Conservation (phyloP, 208 protist genomes). For the Strigomonas culicis region DNA sequence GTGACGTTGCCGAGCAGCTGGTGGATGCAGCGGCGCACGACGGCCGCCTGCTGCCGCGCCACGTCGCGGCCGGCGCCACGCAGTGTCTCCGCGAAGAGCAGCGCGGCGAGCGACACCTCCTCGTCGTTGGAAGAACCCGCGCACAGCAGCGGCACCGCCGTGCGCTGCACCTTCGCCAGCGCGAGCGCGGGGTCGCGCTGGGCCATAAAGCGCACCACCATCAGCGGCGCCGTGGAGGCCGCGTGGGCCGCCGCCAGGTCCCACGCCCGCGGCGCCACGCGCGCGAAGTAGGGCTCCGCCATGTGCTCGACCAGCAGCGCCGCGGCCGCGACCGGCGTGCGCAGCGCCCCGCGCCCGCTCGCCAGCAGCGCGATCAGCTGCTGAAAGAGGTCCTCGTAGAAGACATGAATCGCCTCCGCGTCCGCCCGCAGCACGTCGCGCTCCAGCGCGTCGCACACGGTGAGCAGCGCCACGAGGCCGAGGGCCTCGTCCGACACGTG, state of each 20-base stretch:
- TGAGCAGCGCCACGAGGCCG: constrained; percentile 7
- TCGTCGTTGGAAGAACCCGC: constrained; percentile 14
- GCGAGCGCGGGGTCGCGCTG: constrained; percentile 25
- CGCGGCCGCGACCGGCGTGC: neutral
- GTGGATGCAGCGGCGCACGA: constrained; percentile 11
- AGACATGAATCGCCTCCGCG: neutral
- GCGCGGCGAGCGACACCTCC: constrained; percentile 40
- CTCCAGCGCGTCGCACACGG: constrained; percentile 10
- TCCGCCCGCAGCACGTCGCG: neutral
- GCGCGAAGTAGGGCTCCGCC: neutral
- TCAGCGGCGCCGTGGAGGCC: neutral
- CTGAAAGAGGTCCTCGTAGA: neutral
- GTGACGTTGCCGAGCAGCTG: constrained; percentile 16
- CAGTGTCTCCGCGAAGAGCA: constrained; percentile 32
- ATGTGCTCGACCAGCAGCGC: neutral
- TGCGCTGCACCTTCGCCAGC: constrained; percentile 27
- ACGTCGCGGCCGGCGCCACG: constrained; percentile 21
- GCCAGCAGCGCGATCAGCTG: neutral
- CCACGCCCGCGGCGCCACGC: neutral
- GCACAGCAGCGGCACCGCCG: constrained; percentile 33
- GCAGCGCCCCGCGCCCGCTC: neutral
- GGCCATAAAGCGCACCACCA: constrained; percentile 32
- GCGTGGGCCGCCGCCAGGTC: neutral
- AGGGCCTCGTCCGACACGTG: constrained; percentile 13
- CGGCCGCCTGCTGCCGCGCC: neutral